A percentile compares a stretch with the other conserved stretches of the same genome.
Conservation (phyloP, 441 rosid genomes). For the Sinapis alba region DNA sequence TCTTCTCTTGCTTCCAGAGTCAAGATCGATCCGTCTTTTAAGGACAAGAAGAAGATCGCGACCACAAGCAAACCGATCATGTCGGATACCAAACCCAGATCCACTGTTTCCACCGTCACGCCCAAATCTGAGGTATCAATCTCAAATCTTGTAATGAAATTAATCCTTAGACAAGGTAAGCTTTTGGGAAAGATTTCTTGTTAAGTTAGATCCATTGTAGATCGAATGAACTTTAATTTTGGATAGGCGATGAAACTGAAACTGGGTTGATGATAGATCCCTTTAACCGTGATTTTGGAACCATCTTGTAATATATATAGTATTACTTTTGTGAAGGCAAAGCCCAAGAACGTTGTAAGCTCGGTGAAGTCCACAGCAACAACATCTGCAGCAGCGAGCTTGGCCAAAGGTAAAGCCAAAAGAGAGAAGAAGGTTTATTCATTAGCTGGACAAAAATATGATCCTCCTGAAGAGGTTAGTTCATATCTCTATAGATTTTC, state of each 20-base stretch:
- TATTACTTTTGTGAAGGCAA: no score
- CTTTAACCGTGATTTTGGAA: no score
- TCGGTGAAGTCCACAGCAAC: conserved; percentile 44
- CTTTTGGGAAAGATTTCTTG: background rate
- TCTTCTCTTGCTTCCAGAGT: conserved; percentile 41
- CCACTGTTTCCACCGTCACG: conserved; percentile 46
- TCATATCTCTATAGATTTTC: background rate
- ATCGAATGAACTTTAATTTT: conserved; percentile 22
- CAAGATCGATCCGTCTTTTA: conserved; percentile 48
- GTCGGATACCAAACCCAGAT: conserved; percentile 51
- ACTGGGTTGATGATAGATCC: no score
- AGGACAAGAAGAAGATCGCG: conserved; percentile 56
- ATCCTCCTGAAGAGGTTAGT: conserved; percentile 90
- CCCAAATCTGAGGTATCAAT: conserved; percentile 68
- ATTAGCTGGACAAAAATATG: conserved; percentile 80
- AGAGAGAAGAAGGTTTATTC: conserved; percentile 88
- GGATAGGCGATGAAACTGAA: background rate
- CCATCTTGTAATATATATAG: conserved; percentile 29
- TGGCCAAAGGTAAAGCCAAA: conserved; percentile 66
- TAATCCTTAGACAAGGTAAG: background rate
- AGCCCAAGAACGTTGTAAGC: conserved; percentile 21
- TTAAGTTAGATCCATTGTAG: background rate
- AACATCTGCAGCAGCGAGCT: conserved; percentile 48
- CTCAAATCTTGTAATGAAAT: background rate
- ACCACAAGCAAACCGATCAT: conserved; percentile 46